A percentile compares a stretch with the other conserved stretches of the same genome.
phyloP scores from a whole-genome alignment of 495 filamentous ascomycete species.

The Viridothelium virens region DNA sequence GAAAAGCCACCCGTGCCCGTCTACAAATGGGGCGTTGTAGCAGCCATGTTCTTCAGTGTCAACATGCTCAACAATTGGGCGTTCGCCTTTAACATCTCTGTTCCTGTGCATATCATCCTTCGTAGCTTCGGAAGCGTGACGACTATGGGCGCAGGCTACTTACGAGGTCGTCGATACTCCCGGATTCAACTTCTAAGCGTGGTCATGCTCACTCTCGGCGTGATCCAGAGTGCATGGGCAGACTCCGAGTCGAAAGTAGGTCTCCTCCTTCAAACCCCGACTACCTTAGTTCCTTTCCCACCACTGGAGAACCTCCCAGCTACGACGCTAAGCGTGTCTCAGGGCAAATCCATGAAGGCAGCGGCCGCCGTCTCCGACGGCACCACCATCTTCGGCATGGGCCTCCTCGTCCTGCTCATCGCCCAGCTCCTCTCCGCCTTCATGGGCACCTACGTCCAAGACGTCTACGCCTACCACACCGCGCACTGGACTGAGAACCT shows the following conservation, averaged over 20 bases:
- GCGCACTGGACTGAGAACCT: slow-evolving; percentile 93
- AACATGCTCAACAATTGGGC: slow-evolving; percentile 97
- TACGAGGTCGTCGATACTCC: slow-evolving; percentile 80
- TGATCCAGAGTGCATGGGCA: slow-evolving; percentile 77
- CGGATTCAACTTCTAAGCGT: slow-evolving; percentile 71
- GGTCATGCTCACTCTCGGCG: slow-evolving; percentile 72
- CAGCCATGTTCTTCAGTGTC: slow-evolving; percentile 82
- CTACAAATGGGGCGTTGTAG: slow-evolving; percentile 76
- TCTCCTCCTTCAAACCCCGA: background rate
- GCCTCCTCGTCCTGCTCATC: slow-evolving; percentile 74
- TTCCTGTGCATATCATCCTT: slow-evolving; percentile 94
- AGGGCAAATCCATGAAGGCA: slow-evolving; percentile 34
- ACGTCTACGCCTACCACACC: slow-evolving; percentile 76
- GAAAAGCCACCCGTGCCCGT: slow-evolving; percentile 75
- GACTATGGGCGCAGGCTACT: slow-evolving; percentile 76
- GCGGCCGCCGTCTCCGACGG: slow-evolving; percentile 21
- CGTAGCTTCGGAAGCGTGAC: slow-evolving; percentile 91
- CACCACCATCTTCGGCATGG: slow-evolving; percentile 53
- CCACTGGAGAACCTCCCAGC: background rate
- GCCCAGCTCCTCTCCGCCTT: slow-evolving; percentile 86
- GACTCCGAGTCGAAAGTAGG: slow-evolving; percentile 74
- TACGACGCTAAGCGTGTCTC: background rate
- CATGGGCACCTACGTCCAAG: slow-evolving; percentile 91
- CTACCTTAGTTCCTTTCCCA: background rate
- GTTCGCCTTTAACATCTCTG: slow-evolving; percentile 92